A percentile compares a stretch with the other conserved stretches of the same genome.
phyloP scores from a whole-genome alignment of 2,329 filamentous ascomycete species.

The Aspergillus alliaceus region DNA sequence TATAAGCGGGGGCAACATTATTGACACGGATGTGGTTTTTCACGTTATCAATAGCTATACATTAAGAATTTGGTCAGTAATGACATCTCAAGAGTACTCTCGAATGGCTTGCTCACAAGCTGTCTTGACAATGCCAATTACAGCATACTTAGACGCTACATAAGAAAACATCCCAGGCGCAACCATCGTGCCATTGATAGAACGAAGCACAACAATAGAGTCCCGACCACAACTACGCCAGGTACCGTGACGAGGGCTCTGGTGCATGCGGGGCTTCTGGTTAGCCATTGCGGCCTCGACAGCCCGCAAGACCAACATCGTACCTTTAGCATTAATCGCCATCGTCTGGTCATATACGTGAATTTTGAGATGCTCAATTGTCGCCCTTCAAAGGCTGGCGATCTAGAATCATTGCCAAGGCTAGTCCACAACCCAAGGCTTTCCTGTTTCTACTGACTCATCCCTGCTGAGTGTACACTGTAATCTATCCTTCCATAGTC shows the following conservation, averaged over 20 bases:
- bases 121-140: conserved; percentile 56
- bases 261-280: conserved; percentile 1
- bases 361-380: conserved; percentile 51
- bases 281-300: not conserved
- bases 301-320: conserved; percentile 4
- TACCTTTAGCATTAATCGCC: not conserved
- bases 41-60: conserved; percentile 54
- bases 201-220: conserved; percentile 27
- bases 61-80: too few species aligned
- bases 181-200: not conserved
- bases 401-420: not conserved
- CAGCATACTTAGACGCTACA: conserved; percentile 57
- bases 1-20: conserved; percentile 25
- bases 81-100: too few species aligned
- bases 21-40: conserved; percentile 28
- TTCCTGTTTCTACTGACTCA: conserved; percentile 27
- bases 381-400: conserved; percentile 37
- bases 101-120: conserved; percentile 33
- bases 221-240: conserved; percentile 31
- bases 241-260: not conserved
- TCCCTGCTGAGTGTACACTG: conserved; percentile 55
- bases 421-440: too few species aligned
- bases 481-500: conserved; percentile 53
- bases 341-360: conserved; percentile 52
- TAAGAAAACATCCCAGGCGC: conserved; percentile 47